Base-by-base conservation (phyloP, 345 rosid genomes). In the Mallotus nudiflorus region DNA sequence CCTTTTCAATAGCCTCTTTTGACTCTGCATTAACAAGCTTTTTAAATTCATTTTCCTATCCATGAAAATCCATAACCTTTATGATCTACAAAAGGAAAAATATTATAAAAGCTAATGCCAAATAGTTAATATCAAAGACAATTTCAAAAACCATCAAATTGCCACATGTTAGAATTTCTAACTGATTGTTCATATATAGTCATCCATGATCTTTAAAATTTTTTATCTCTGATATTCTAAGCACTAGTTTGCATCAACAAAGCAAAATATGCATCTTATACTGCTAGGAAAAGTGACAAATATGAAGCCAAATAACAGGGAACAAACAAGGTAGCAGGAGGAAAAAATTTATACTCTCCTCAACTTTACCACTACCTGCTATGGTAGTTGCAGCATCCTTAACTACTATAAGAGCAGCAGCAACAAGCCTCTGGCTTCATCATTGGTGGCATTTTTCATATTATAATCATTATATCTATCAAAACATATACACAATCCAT, bases 321-420 rank as follows among this genome's bases (percentile, higher is more conserved):
- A n/a, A n/a, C n/a, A n/a, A n/a, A n/a, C n/a, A n/a, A n/a, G n/a
- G n/a, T n/a, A n/a, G n/a, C n/a, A n/a, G 4, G 18, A 46, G n/a
- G n/a, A 49, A 71, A 39, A 39, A 24, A 24, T 33, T 60, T 31
- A 56, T 15, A 40, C 81, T 69, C 53, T 87, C 98, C 98, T 87
- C 97, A 75, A 89, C 80, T 84, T 88, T 89, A 31, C 97, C 98
- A 60, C 81, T 77, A 73, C 71, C 77, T 6, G 83, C 72, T 24
- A 89, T 87, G 54, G 85, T 87, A 8, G 88, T 89, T 4, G 89
- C 78, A 50, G 93, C 95, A 67, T 86, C 89, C 84, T 76, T 87
- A 39, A 90, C 93, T 1, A 97, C 98, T 69, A 90, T 83, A 28
- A 94, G 84, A 64, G 97, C 98, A 60, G 97, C 93, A n/a, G 93